These are phyloP conservation scores for Vararia minispora DNA, from an alignment of 768 basidiomycete species.

Conservation along the genomic window DNA sequence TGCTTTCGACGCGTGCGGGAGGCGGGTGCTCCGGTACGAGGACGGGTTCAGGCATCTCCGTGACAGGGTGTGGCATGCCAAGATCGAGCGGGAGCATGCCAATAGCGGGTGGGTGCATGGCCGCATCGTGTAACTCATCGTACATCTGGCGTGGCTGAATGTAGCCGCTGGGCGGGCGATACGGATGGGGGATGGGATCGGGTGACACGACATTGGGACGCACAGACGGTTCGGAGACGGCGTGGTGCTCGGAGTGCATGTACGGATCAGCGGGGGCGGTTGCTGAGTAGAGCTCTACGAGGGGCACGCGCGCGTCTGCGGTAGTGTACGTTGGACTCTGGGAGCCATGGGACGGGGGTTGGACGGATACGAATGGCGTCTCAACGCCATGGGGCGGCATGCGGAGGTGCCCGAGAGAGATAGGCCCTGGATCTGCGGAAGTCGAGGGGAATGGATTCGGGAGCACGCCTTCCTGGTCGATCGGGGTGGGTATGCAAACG, in stretches of 20 bases:
- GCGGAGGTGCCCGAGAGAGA: no score
- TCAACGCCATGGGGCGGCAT: background rate
- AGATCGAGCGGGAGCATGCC: constrained; percentile 2
- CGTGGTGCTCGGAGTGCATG: constrained; percentile 15
- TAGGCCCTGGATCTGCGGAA: no score
- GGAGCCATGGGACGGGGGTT: constrained; percentile 1
- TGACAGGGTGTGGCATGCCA: background rate
- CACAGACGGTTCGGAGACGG: constrained; percentile 4
- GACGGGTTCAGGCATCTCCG: constrained; percentile 1
- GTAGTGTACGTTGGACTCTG: constrained; percentile 13
- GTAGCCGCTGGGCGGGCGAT: constrained; percentile 23
- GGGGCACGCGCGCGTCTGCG: background rate
- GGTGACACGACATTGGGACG: constrained; percentile 25
- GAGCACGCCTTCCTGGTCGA: constrained; percentile 7
- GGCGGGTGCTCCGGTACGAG: background rate
- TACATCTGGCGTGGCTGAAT: constrained; percentile 11
- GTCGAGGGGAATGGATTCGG: no score
- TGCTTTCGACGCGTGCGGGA: constrained; percentile 11
- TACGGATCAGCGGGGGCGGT: constrained; percentile 6
- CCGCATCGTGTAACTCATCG: constrained; percentile 12
- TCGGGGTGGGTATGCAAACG: constrained; percentile 4
- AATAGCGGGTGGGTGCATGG: no score
- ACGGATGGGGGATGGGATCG: constrained; percentile 36
- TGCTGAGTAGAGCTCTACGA: background rate
- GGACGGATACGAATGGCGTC: background rate